Percentiles rank a stretch among this genome's conserved stretches.
phyloP scores from a whole-genome alignment of 2,329 filamentous ascomycete genomes.

The Diaporthe batatas region DNA sequence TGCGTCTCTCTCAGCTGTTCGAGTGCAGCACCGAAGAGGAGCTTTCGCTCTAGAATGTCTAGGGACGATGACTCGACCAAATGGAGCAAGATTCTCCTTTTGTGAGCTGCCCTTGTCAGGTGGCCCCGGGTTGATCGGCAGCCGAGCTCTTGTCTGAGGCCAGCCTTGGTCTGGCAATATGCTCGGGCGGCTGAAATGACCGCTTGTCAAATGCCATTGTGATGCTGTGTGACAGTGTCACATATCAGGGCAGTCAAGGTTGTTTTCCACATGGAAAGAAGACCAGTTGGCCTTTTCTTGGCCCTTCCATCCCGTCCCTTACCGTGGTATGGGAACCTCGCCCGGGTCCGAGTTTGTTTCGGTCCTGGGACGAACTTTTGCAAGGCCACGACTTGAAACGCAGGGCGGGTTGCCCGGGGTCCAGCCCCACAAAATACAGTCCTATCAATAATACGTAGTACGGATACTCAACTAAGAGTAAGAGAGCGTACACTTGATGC shows the following conservation, averaged over 20 bases:
- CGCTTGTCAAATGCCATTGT: background rate
- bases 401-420: background rate
- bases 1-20: background rate
- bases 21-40: background rate
- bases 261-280: too few species aligned
- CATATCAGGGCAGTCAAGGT: background rate
- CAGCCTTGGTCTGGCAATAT: background rate
- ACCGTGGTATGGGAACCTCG: background rate
- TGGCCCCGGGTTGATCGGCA: slow-evolving; percentile 25
- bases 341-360: background rate
- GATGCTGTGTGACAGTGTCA: background rate
- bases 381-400: slow-evolving; percentile 26
- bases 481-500: background rate
- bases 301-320: background rate
- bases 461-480: background rate
- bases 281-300: background rate
- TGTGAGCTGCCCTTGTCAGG: slow-evolving; percentile 24
- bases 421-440: slow-evolving; percentile 20
- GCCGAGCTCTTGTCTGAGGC: slow-evolving; percentile 25
- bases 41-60: background rate
- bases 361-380: background rate
- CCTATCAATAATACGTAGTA: background rate
- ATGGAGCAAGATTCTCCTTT: slow-evolving; percentile 25
- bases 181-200: background rate
- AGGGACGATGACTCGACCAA: slow-evolving; percentile 13